Base-by-base conservation (phyloP, 768 basidiomycete species). In the Trametes meyenii region DNA sequence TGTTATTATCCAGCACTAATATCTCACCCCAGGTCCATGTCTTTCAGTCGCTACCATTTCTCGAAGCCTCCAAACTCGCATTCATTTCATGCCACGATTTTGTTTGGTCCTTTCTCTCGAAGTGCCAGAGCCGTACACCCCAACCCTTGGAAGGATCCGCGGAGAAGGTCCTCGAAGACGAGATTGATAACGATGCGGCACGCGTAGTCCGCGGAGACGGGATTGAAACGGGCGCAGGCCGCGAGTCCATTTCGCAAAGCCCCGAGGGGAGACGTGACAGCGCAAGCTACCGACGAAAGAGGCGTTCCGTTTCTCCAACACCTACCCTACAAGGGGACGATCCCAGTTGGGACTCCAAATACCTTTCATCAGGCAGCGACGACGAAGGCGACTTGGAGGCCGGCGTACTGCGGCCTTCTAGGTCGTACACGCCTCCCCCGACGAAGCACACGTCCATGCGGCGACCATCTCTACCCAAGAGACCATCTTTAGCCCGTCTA, bases 21-120 rank as follows among this genome's bases (percentile, higher is more conserved):
- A 1, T 5, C 5, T 48, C 26, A 4, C 6, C 11, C 1, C 66
- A 92, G 90, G 83, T 94, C 13, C 95, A 98, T 67, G 91, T 96
- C 13, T 98, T 98, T 72, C 95, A 96, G 71, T 81, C 86, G 16
- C 91, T 92, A 67, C 90, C 92, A 0, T 96, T 93, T 73, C 78
- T 92, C 21, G 80, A 85, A 10, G 79, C 84, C 3, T 75, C 88
- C 26, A 80, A 76, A n/a, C 82, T 82, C 45, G 85, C 92, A 3
- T 91, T 90, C 72, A 65, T 80, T 51, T 88, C 89, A 5, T 89
- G 88, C 73, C 81, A 83, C 33, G 79, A 85, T 60, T 94, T 92
- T 70, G 85, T 90, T 35, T 80, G 81, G 48, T 77, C 80, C 39
- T 74, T 79, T 45, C 78, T 90, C n/a, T 85, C 86, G 6, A 77